These are phyloP conservation scores for Fusarium sp. DNA, from an alignment of 2,329 filamentous ascomycete genomes.

Conservation along the genomic window DNA sequence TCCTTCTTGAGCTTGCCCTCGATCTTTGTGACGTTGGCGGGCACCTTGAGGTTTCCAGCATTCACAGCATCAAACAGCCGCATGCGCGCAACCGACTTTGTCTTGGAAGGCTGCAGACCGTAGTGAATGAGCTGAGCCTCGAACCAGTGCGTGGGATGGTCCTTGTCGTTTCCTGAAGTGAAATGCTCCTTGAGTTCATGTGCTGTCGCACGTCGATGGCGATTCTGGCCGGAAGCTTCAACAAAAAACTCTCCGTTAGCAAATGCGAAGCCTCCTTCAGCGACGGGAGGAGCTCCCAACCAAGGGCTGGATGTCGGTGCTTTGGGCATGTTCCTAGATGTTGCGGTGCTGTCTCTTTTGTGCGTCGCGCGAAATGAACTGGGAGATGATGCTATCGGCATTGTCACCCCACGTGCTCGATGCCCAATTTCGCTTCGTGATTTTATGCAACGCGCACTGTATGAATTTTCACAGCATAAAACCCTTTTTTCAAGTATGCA, in stretches of 20 bases:
- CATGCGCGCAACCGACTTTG: conserved; percentile 68
- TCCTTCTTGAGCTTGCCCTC: conserved; percentile 68
- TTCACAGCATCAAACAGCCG: conserved; percentile 68
- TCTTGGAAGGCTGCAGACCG: conserved; percentile 65
- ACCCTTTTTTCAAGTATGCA: no score
- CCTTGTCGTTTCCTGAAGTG: conserved; percentile 54
- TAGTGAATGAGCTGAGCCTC: conserved; percentile 72
- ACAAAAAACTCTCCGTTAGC: conserved; percentile 57
- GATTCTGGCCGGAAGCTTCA: conserved; percentile 56
- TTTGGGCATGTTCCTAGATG: no score
- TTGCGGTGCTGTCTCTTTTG: no score
- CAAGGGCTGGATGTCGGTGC: conserved; percentile 13
- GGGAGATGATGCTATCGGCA: no score
- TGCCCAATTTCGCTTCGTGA: no score
- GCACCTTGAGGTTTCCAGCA: conserved; percentile 59
- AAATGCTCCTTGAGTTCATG: conserved; percentile 59
- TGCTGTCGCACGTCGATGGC: conserved; percentile 58
- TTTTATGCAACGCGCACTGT: no score
- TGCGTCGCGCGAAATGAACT: no score
- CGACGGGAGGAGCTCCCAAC: conserved; percentile 30
- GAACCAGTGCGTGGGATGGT: conserved; percentile 70
- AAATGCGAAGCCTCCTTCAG: conserved; percentile 56
- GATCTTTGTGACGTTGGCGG: conserved; percentile 58
- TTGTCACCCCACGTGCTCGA: no score
- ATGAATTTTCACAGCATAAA: no score